Base-by-base conservation (phyloP, 2,329 filamentous ascomycete genomes). In the Cryoendolithus antarcticus region DNA sequence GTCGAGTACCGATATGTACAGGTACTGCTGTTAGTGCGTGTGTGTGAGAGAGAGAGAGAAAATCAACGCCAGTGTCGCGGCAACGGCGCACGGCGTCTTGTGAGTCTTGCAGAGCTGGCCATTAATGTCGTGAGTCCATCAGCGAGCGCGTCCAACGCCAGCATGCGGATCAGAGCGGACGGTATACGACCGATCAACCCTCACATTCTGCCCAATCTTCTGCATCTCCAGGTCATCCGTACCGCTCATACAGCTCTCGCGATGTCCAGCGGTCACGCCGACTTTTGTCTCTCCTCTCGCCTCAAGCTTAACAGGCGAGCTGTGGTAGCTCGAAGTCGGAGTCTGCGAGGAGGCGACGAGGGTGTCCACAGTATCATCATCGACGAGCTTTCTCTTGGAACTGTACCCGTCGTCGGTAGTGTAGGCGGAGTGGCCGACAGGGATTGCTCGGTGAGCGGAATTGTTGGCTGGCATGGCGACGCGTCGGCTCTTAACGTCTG, bases 401-500 rank as follows among this genome's bases (percentile, higher is more conserved):
- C 39, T 35, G 21, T 37, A 32, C 13, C 39, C 38, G 10, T 27
- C 37, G 34, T 40, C 42, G 12, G 39, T 44, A 8, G 28, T 46
- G 31, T 39, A 38, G 30, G 41, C 41, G 8, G 44, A 38, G n/a
- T 43, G 39, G 9, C 39, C 41, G 32, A 43, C 34, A 40, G 52
- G 42, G 43, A 49, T 30, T 39, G 48, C 29, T 43, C 53, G 43
- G 44, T 41, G 39, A 6, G 7, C 45, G 36, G 47, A 48, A 41
- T 49, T 52, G 43, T 33, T 38, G 31, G 30, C 44, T 37, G 32
- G 38, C 39, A 15, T 37, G 19, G 38, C 44, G 31, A 44, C 35
- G 15, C 42, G 43, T 34, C 47, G 48, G 37, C 44, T 50, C 32
- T 47, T 43, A 24, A 54, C 54, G 35, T 51, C 56, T 12, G 62